Evolutionary conservation across 108 stramenopile species (phyloP).

Genomic region (Nitzschia sp.): DNA sequence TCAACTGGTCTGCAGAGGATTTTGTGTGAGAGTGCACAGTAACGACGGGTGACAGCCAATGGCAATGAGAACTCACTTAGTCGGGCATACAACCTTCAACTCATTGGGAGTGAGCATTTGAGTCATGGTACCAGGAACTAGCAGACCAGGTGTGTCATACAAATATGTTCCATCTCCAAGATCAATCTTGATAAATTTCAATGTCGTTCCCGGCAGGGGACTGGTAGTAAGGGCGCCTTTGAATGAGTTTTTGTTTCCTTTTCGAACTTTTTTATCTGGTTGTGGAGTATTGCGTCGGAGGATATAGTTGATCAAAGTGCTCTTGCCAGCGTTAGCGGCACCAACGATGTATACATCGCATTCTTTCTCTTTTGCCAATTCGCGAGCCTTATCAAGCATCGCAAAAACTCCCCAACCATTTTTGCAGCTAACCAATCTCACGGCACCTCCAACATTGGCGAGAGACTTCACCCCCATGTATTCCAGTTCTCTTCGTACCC

Average conservation of each 20-base stretch:
- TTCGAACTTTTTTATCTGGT: conserved; percentile 42
- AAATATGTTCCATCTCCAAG: conserved; percentile 65
- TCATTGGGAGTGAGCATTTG: conserved; percentile 85
- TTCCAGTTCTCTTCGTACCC: conserved; percentile 87
- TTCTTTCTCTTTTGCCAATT: conserved; percentile 71
- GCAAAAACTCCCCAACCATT: conserved; percentile 73
- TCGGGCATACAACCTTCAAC: conserved; percentile 85
- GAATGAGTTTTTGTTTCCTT: conserved; percentile 70
- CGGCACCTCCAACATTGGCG: conserved; percentile 86
- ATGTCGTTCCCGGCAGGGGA: conserved; percentile 86
- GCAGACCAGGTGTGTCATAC: conserved; percentile 87
- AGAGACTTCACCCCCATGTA: conserved; percentile 77
- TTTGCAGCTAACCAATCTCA: conserved; percentile 81
- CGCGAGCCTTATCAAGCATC: conserved; percentile 78
- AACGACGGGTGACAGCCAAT: neutral
- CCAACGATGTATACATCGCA: conserved; percentile 89
- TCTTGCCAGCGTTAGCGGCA: conserved; percentile 89
- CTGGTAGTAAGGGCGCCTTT: conserved; percentile 82
- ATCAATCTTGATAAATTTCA: conserved; percentile 86
- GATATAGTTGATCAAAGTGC: conserved; percentile 80
- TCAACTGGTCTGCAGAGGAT: conserved; percentile 60
- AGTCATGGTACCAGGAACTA: conserved; percentile 81
- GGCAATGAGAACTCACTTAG: conserved; percentile 61
- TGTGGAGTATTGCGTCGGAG: conserved; percentile 48
- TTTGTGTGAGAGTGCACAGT: neutral